Percentiles rank a stretch among this genome's conserved stretches.
Evolutionary conservation across 2,329 filamentous ascomycete genomes (phyloP).

Genomic region (Tolypocladium ophioglossoides): DNA sequence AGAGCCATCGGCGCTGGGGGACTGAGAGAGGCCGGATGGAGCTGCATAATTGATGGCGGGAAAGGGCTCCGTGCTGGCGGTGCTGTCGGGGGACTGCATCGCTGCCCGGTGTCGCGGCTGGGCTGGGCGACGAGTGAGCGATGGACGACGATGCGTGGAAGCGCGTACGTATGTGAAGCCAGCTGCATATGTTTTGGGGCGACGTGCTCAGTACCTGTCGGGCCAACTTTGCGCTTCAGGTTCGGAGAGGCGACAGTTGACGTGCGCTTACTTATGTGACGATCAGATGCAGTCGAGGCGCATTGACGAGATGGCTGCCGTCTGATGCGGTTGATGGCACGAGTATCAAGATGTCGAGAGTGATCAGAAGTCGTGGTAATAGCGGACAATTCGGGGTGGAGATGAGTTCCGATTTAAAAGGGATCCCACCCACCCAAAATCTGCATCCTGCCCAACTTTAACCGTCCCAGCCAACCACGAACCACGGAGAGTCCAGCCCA

Average conservation of each 20-base stretch:
- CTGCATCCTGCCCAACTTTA: neutral
- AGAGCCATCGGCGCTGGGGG: constrained; percentile 1
- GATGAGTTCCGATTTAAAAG: neutral
- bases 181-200: neutral
- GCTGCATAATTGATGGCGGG: constrained; percentile 11
- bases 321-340: neutral
- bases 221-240: neutral
- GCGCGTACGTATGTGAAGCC: neutral
- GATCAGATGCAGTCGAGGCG: neutral
- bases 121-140: neutral
- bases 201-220: neutral
- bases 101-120: neutral
- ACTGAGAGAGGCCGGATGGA: neutral
- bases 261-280: neutral
- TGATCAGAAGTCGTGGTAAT: neutral
- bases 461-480: neutral
- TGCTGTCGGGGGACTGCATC: constrained; percentile 8
- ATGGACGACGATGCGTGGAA: neutral
- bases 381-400: neutral
- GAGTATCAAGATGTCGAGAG: neutral
- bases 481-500: neutral
- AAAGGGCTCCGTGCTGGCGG: constrained; percentile 14
- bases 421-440: neutral
- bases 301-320: neutral
- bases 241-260: neutral